Conservation (phyloP, 2,329 filamentous ascomycete genomes). For the Trichoderma hamatum region DNA sequence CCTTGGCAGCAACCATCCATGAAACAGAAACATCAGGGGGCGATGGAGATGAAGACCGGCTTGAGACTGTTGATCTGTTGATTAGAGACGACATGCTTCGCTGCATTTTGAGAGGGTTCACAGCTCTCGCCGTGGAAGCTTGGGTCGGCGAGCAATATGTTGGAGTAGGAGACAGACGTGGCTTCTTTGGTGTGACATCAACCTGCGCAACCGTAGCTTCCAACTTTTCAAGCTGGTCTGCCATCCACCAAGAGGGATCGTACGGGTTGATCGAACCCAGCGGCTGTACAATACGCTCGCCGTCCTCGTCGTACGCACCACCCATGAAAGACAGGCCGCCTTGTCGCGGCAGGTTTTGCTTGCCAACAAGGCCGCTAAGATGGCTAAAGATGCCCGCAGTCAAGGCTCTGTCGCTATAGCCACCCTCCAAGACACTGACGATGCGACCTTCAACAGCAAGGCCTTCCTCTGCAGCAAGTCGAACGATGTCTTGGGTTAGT, state of each 20-base stretch:
- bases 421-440: conserved; percentile 92
- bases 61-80: conserved; percentile 26
- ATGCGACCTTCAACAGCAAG: conserved; percentile 79
- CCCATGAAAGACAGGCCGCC: conserved; percentile 6
- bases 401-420: conserved; percentile 91
- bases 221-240: conserved; percentile 66
- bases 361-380: conserved; percentile 75
- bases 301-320: conserved; percentile 44
- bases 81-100: conserved; percentile 62
- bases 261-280: conserved; percentile 51
- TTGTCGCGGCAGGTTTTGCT: conserved; percentile 39
- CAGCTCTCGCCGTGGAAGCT: conserved; percentile 79
- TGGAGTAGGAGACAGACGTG: conserved; percentile 60
- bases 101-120: conserved; percentile 67
- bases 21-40: conserved; percentile 80
- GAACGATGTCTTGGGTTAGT: conserved; percentile 83
- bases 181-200: conserved; percentile 54
- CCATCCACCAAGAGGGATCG: conserved; percentile 73
- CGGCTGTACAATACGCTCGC: conserved; percentile 21
- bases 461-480: conserved; percentile 77
- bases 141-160: conserved; percentile 88
- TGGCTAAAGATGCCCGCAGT: conserved; percentile 89
- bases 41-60: conserved; percentile 63
- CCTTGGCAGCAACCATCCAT: conserved; percentile 82
- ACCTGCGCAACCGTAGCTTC: conserved; percentile 61